Conservation (phyloP, 75 land plant genomes). For the Cunninghamia lanceolata region DNA sequence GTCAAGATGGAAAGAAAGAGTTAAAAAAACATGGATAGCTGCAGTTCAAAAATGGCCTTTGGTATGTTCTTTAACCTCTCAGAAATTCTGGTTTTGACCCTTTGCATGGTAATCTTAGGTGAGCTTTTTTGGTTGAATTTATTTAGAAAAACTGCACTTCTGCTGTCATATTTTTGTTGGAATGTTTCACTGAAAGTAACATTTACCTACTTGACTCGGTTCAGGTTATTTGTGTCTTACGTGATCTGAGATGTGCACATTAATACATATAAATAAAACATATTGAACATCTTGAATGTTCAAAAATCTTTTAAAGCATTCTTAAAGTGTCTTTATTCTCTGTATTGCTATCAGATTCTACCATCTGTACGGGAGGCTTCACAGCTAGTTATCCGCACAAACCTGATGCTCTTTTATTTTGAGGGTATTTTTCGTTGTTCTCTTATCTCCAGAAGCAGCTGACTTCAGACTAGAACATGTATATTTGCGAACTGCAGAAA, state of each 20-base stretch:
- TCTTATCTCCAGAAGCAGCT: not conserved
- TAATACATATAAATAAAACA: conserved; percentile 4
- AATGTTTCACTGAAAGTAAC: not conserved
- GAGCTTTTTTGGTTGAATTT: not conserved
- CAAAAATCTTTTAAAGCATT: conserved; percentile 9
- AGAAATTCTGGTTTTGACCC: not conserved
- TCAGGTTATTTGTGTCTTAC: not conserved
- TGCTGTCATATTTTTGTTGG: not conserved
- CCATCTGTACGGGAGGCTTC: conserved; percentile 74
- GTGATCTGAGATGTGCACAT: not conserved
- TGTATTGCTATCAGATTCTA: conserved; percentile 46
- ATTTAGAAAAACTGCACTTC: not conserved
- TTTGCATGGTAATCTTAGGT: not conserved
- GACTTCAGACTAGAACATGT: not conserved
- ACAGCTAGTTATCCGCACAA: conserved; percentile 69
- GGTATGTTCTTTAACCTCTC: conserved; percentile 34
- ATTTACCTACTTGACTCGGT: not conserved
- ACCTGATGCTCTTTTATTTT: conserved; percentile 98
- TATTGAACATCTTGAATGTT: not conserved
- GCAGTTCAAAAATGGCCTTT: conserved; percentile 70
- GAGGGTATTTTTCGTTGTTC: conserved; percentile 60
- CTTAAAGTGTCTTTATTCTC: not conserved
- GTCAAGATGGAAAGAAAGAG: conserved; percentile 32
- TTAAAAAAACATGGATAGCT: conserved; percentile 41
- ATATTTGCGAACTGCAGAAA: not conserved